Base-by-base conservation (phyloP, 306 rosid species). In the Dalbergia cochinchinensis region DNA sequence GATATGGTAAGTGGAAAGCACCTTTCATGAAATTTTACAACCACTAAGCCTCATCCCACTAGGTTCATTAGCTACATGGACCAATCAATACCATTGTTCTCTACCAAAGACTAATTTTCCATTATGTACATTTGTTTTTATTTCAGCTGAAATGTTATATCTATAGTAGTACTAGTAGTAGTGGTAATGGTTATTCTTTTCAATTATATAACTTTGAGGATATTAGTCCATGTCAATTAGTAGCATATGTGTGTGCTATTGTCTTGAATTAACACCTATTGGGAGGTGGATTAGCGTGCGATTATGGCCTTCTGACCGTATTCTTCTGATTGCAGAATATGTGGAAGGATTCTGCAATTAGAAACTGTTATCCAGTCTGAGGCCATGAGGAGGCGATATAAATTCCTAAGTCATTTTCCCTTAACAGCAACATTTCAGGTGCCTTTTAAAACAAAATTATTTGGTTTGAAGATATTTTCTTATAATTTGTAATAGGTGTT, bases 391-490 rank as follows among this genome's bases (percentile, higher is more conserved):
- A 95, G 88, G 91, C 96, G 98, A 6, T 91, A 91, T 68, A 92
- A 91, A 55, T 95, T 82, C 77, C 77, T 95, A 48, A 92, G 99
- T 85, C 98, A 95, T 85, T 92, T 95, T 87, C 92, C 99, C 7
- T 82, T 95, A 64, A 95, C 99, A 50, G 89, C 99, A 59, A 72
- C 87, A 26, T 88, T 95, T 82, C 96, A 95, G 98, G 99, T 93
- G 80, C 74, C 44, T 74, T 67, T 75, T 47, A 51, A 55, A 44
- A 18, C n/a, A 11, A 19, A n/a, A 16, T 22, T 13, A 53, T 18
- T 64, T 13, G 13, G 26, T 61, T 37, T 16, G 61, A 19, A 78
- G 39, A 18, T 42, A 60, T 83, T 79, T 77, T 62, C 20, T 18
- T 67, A 42, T 72, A 53, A 42, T 76, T 73, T 78, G 41, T 78